Evolutionary conservation across 257 asterid genomes (phyloP), one percentile per base, ranked within the genome.

Genomic region (Asclepias syriaca): DNA sequence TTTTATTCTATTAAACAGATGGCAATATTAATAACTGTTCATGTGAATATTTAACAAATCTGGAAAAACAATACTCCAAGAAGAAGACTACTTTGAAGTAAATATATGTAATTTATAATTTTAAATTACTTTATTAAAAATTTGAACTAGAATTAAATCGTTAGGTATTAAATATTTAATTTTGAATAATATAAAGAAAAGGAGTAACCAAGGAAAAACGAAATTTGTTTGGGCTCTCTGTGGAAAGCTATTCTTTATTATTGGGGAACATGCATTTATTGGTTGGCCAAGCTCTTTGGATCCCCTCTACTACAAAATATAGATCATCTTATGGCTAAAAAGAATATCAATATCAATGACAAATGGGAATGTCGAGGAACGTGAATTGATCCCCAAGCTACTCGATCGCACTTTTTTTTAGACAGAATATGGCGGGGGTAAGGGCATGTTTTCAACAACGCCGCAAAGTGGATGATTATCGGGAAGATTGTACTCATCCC

Each of bases 401-500:
- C 56, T 14, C 53, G 27, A 12, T 59, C 32, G 4, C 3, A 10
- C 10, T 7, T 5, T 43, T 43, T 43, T 43, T 73, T 64, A 77
- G 19, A 65, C 43, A 4, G 57, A 54, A 66, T 85, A 83, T 24
- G 82, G 84, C 56, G 81, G 46, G 4, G 85, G 82, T 74, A 61
- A 63, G 5, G 90, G 87, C 75, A 81, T 27, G 60, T 72, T 75
- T 50, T 69, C 66, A 16, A 83, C 89, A 9, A 69, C 68, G 32
- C 92, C 92, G 14, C 92, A 87, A 10, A 75, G 39, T 27, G 71
- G 82, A 10, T 78, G 84, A 53, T 77, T 73, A 55, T 66, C 82
- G 1, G 88, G 90, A 43, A 83, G 78, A 72, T 83, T 83, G 76
- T 85, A 83, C 54, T 87, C 90, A 24, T 87, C 88, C 75, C 90